A percentile compares a stretch with the other conserved stretches of the same genome.
Evolutionary conservation across 108 stramenopile genomes (phyloP).

Genomic region (Heterococcus sp.): DNA sequence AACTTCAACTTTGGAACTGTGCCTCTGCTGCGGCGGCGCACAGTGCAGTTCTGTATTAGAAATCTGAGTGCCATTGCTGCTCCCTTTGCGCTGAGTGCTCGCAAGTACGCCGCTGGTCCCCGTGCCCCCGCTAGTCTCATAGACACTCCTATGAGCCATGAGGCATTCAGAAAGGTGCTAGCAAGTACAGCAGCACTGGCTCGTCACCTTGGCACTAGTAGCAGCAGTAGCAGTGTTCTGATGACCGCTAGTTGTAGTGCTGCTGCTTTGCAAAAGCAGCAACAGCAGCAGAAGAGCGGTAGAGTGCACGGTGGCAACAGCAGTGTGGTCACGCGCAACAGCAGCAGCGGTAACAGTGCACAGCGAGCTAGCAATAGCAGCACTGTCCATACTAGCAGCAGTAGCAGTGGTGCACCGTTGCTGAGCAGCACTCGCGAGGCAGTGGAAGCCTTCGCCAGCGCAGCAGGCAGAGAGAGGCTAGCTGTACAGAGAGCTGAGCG

Average conservation of each 20-base stretch:
- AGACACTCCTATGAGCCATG: conserved; percentile 23
- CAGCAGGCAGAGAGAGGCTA: conserved; percentile 34
- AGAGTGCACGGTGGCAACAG: no score
- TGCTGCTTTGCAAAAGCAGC: no score
- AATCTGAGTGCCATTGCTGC: conserved; percentile 59
- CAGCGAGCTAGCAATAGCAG: neutral
- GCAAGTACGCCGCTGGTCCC: conserved; percentile 36
- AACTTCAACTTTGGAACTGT: conserved; percentile 24
- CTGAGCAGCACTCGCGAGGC: conserved; percentile 23
- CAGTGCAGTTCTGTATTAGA: conserved; percentile 37
- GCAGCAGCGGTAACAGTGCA: neutral
- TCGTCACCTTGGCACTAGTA: neutral
- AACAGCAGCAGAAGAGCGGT: no score
- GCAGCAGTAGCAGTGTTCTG: neutral
- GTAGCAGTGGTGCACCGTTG: neutral
- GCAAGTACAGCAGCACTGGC: conserved; percentile 13
- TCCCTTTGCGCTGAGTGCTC: conserved; percentile 2
- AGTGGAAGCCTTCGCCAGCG: conserved; percentile 21
- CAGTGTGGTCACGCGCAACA: neutral
- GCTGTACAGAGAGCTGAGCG: conserved; percentile 21
- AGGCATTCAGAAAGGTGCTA: conserved; percentile 19
- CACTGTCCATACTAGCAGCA: neutral
- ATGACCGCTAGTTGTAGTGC: no score
- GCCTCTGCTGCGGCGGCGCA: conserved; percentile 41
- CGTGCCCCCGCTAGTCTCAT: conserved; percentile 22